Evolutionary conservation across 371 early-diverging fungal genomes (phyloP).

Genomic region (Mortierella sp.): DNA sequence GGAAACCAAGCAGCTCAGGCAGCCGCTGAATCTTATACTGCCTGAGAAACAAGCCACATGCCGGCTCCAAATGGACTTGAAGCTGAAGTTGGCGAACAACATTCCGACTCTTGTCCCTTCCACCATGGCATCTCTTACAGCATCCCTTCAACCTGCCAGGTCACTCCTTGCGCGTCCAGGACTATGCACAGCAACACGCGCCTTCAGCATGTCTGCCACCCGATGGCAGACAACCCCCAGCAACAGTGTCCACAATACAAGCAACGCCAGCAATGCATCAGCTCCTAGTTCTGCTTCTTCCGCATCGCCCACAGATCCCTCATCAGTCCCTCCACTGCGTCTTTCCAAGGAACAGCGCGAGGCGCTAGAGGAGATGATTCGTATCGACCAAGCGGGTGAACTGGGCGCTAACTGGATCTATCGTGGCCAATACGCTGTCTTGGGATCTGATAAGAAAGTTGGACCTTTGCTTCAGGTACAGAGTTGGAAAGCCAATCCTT

Average conservation of each 20-base stretch:
- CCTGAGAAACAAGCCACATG: slow-evolving; percentile 7
- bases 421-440: slow-evolving; percentile 90
- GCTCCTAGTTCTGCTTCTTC: slow-evolving; percentile 4
- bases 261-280: not conserved
- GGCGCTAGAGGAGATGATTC: slow-evolving; percentile 73
- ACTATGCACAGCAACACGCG: not conserved
- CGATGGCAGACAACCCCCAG: slow-evolving; percentile 1
- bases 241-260: not conserved
- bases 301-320: slow-evolving; percentile 3
- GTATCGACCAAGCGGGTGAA: slow-evolving; percentile 98
- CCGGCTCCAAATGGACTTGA: not conserved
- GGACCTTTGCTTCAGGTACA: slow-evolving; percentile 76
- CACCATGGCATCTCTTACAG: slow-evolving; percentile 9
- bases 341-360: slow-evolving; percentile 50
- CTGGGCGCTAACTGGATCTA: slow-evolving; percentile 96
- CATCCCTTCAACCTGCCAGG: slow-evolving; percentile 1
- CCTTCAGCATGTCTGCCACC: slow-evolving; percentile 1
- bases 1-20: slow-evolving; percentile 18
- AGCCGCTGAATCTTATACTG: too few species aligned
- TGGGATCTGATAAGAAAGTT: slow-evolving; percentile 78
- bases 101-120: not conserved
- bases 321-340: slow-evolving; percentile 32
- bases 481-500: too few species aligned
- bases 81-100: too few species aligned
- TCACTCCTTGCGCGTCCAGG: not conserved